These are phyloP conservation scores for Fusarium decemcellulare DNA, from an alignment of 2,329 filamentous ascomycete genomes.

Conservation along the genomic window DNA sequence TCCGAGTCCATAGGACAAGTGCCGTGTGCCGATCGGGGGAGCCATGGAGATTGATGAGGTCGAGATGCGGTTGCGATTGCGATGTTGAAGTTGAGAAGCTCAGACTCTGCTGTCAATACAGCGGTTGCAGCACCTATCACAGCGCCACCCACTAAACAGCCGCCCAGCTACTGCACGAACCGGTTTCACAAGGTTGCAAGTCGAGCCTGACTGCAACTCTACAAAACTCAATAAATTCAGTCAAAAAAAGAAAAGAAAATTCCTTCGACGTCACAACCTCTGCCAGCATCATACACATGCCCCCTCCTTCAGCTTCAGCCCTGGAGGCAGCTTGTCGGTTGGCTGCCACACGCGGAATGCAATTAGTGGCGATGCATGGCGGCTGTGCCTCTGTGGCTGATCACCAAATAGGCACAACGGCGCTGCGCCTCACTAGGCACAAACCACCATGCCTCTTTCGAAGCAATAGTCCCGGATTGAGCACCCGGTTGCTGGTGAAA, in stretches of 20 bases:
- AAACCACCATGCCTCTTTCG: too few species aligned
- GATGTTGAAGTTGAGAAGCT: conserved; percentile 2
- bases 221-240: background rate
- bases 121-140: background rate
- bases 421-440: conserved; percentile 24
- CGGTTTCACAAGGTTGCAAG: background rate
- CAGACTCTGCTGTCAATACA: conserved; percentile 1
- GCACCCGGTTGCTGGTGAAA: too few species aligned
- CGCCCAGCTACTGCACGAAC: background rate
- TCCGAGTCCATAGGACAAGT: conserved; percentile 1
- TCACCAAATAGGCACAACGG: conserved; percentile 11
- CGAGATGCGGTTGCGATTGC: conserved; percentile 2
- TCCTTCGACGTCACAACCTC: background rate
- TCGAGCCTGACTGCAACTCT: background rate
- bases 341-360: conserved; percentile 20
- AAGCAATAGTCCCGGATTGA: too few species aligned
- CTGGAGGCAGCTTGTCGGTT: conserved; percentile 6
- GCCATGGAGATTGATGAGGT: conserved; percentile 8
- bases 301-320: background rate
- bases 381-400: conserved; percentile 34
- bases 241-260: background rate
- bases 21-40: conserved; percentile 13
- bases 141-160: background rate
- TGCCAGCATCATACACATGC: too few species aligned
- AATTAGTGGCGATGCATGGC: background rate